Conservation (phyloP, 2,329 filamentous ascomycete species). For the Trichothecium roseum region DNA sequence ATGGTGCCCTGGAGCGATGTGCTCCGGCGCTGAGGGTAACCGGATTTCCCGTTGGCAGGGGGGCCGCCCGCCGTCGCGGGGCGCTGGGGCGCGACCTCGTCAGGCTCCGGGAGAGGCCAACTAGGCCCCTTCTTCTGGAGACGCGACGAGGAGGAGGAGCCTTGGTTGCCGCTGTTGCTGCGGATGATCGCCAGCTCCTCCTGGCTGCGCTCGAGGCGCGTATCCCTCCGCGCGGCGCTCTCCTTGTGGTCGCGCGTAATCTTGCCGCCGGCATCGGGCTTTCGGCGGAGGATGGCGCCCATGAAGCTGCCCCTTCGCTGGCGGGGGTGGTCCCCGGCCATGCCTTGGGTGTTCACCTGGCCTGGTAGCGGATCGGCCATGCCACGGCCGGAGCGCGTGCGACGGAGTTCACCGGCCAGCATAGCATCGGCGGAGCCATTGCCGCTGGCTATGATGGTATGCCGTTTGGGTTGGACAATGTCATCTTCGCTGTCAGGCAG, state of each 20-base stretch:
- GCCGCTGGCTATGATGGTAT: constrained; percentile 2
- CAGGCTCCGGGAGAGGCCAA: constrained; percentile 21
- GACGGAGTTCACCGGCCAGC: constrained; percentile 20
- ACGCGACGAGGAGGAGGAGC: constrained; percentile 8
- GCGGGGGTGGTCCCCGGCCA: constrained; percentile 14
- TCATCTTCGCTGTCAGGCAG: constrained; percentile 51
- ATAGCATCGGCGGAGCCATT: constrained; percentile 8
- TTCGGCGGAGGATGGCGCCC: constrained; percentile 51
- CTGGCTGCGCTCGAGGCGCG: constrained; percentile 47
- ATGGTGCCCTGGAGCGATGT: constrained; percentile 19
- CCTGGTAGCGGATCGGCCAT: constrained; percentile 11
- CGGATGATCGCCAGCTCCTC: constrained; percentile 39
- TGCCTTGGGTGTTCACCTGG: constrained; percentile 9
- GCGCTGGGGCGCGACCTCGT: constrained; percentile 17
- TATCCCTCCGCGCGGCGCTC: constrained; percentile 52
- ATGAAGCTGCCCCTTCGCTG: constrained; percentile 40
- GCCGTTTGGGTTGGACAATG: constrained; percentile 10
- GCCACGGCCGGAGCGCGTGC: constrained; percentile 31
- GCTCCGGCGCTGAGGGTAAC: constrained; percentile 24
- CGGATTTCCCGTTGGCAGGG: constrained; percentile 12
- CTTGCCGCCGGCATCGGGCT: constrained; percentile 37
- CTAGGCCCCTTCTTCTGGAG: constrained; percentile 17
- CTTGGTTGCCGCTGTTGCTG: constrained; percentile 14
- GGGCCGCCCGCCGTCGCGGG: constrained; percentile 23
- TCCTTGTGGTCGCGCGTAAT: constrained; percentile 45